Conservation (phyloP, 2,329 filamentous ascomycete species). For the Aspergillus sp. region DNA sequence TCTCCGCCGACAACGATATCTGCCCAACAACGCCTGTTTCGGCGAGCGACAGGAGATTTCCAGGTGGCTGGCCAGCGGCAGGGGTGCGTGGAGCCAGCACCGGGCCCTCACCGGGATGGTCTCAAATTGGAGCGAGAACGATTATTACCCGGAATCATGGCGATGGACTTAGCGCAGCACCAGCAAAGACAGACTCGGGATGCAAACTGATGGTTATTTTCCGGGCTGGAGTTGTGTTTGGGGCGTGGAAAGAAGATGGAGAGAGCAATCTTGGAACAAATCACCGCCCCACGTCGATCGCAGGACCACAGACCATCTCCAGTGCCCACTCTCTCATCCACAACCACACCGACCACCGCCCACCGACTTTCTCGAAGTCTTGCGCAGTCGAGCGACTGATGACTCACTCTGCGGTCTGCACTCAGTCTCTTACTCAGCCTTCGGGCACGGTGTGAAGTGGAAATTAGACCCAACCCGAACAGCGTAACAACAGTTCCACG, state of each 20-base stretch:
- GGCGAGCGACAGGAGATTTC: conserved; percentile 22
- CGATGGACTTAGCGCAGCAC: conserved; percentile 6
- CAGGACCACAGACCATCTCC: not conserved
- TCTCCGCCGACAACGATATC: conserved; percentile 23
- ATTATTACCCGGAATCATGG: conserved; percentile 1
- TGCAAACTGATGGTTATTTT: not conserved
- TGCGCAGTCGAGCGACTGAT: not conserved
- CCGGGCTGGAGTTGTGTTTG: not conserved
- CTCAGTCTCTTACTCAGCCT: not conserved
- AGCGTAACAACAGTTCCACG: not conserved
- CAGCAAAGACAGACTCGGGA: conserved; percentile 1
- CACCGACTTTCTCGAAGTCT: not conserved
- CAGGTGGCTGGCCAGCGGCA: not conserved
- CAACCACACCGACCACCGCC: not conserved
- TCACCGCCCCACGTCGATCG: conserved; percentile 6
- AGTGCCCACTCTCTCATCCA: not conserved
- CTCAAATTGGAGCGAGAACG: not conserved
- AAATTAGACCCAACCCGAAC: not conserved
- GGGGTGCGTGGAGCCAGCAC: conserved; percentile 19
- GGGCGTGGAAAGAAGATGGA: conserved; percentile 3
- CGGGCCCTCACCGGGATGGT: conserved; percentile 19
- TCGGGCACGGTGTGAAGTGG: not conserved
- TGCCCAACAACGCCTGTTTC: conserved; percentile 26
- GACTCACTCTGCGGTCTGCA: not conserved
- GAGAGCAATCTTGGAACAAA: conserved; percentile 1